phyloP scores from a whole-genome alignment of 2,329 filamentous ascomycete species.

The Sclerotiophoma versabilis region DNA sequence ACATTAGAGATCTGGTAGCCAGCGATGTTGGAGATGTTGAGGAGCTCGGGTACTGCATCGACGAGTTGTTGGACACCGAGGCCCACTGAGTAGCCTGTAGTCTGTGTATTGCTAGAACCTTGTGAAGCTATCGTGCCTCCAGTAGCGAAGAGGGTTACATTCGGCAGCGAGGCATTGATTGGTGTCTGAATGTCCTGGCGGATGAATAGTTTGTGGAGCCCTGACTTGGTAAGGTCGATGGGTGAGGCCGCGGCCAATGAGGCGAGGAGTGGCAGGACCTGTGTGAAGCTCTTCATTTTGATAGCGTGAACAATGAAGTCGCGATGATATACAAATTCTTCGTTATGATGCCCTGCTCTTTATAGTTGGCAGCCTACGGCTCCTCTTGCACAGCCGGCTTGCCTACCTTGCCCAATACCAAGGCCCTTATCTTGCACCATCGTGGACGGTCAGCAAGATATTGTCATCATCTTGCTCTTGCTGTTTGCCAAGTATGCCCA shows the following conservation, averaged over 20 bases:
- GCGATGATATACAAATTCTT: neutral
- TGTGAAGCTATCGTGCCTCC: conserved; percentile 67
- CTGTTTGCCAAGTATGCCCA: conserved; percentile 4
- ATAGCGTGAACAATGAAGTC: neutral
- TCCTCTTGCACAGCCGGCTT: neutral
- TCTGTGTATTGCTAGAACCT: conserved; percentile 59
- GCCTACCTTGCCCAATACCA: conserved; percentile 1
- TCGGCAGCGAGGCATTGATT: conserved; percentile 59
- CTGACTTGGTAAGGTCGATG: conserved; percentile 24
- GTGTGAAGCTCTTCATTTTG: conserved; percentile 33
- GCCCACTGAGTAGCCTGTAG: conserved; percentile 61
- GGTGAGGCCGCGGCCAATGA: conserved; percentile 31
- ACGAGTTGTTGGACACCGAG: conserved; percentile 61
- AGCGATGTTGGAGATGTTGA: conserved; percentile 62
- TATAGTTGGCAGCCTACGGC: conserved; percentile 2
- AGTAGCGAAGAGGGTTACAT: conserved; percentile 64
- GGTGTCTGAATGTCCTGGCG: conserved; percentile 43
- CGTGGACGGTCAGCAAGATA: neutral
- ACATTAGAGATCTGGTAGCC: conserved; percentile 56
- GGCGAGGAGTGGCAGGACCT: conserved; percentile 31
- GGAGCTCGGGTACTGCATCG: conserved; percentile 62
- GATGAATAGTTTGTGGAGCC: conserved; percentile 31
- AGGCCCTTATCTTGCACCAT: conserved; percentile 14
- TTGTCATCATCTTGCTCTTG: conserved; percentile 9
- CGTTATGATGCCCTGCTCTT: neutral